Evolutionary conservation across 768 basidiomycete species (phyloP), one percentile per base, ranked within the genome.

Genomic region (Suillus ampliporus): DNA sequence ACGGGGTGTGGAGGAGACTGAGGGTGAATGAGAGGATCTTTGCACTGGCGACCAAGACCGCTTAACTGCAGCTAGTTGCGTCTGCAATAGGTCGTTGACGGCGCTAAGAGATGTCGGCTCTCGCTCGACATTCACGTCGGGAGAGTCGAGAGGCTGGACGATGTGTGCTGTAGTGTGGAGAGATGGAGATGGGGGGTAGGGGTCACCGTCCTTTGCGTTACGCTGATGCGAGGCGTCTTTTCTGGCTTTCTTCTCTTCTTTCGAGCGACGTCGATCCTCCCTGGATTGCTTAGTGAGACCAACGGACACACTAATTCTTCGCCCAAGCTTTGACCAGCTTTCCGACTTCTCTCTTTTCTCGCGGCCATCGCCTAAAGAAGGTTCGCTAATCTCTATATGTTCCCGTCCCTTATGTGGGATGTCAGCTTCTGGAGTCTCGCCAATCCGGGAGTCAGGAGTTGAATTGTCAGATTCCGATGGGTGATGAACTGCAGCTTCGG

Each of bases 251-350:
- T 75, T 75, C 56, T 78, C 81, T 37, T 72, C 74, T 69, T 76
- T 77, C 28, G 66, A 61, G 7, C 69, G 68, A 43, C 72, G 60
- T 46, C 67, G 26, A 56, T 67, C 61, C 54, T 75, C 67, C 66
- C 69, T 72, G 64, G 70, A 69, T 71, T 66, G 56, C 66, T 72
- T 74, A 56, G 70, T 62, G 53, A 86, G 73, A 31, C 84, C 82
- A 60, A 90, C 83, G 5, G 82, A 80, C 64, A 86, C 75, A 67
- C 86, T 89, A 60, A 91, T 82, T 63, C 89, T 78, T 67, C 87
- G 78, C 14, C 89, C 83, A 44, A 91, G 67, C 70, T 85, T 89
- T n/a, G 82, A 78, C 89, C 89, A 91, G 34, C 78, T 75, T 28
- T 79, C 77, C 46, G 79, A 80, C 68, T 77, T 83, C 51, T 75